Evolutionary conservation across 2,329 filamentous ascomycete genomes (phyloP), one percentile per base, ranked within the genome.

Genomic region (Microthyrium microscopicum): DNA sequence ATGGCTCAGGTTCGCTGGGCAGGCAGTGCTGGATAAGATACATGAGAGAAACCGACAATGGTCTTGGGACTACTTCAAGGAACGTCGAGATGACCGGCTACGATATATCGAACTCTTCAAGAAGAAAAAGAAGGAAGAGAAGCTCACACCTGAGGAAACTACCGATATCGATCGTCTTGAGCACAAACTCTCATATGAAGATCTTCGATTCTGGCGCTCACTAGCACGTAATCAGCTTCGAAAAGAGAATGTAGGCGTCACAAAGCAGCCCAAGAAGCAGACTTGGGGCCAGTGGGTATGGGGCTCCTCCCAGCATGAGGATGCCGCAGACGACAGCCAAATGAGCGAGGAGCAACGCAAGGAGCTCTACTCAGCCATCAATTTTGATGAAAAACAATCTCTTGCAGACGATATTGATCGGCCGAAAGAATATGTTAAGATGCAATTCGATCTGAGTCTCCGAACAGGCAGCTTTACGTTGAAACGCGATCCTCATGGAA

Each of bases 331-430:
- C 44, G 79, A 85, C 40, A 81, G 76, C 0, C 72, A 83, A 39
- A 92, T 98, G 67, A 91, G 82, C 0, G 89, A 98, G 40, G 77
- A 95, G 54, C 85, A 99, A 52, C 77, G 87, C 26, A 84, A 95
- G 52, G 87, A 98, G 55, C 68, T 99, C 7, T 98, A 95, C 53
- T 78, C 91, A 44, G 91, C 83, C 31, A 99, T 99, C 46, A 89
- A 95, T 47, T 99, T 87, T 76, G 82, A 98, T 41, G 89, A 99
- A 55, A 95, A 94, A 61, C 76, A 85, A 39, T 81, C 79, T 2
- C 67, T 98, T 25, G 68, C 83, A 0, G 84, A 93, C 43, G 77
- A 79, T 26, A 76, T 99, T 3, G 89, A 98, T 44, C 65, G 84
- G 20, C 91, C 91, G 0, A 73, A 81, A 34, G 89, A 99, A 45